Base-by-base conservation (phyloP, 768 basidiomycete genomes). In the Macrolepiota dolichaula region DNA sequence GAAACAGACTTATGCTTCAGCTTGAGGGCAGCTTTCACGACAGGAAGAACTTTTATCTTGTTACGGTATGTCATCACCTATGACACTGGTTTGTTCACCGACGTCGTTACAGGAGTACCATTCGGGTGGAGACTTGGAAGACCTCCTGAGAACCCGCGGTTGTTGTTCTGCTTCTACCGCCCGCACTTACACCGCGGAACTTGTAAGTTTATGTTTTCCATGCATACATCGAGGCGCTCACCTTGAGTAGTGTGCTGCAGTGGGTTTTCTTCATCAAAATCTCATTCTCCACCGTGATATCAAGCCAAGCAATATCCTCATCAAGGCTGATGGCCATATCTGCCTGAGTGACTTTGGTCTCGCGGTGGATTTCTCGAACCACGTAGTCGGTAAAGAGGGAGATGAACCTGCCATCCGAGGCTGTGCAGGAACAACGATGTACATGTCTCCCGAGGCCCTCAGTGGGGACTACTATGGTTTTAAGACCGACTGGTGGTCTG, bases 1-100 rank as follows among this genome's bases (percentile, higher is more conserved):
- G 64, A 9, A 59, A 62, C 36, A 38, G 36, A 11, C 59, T 61
- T 51, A 32, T 65, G 13, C 49, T 67, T 35, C 62, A 67, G 17
- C 22, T 67, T 24, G 60, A 63, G 22, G 66, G 57, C 4, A 67
- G 66, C 57, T 67, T 67, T 35, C 66, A 67, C 38, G 66, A 67
- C 44, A 62, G 49, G 25, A 59, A 63, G 24, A 65, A 67, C 51
- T 67, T 65, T 42, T 67, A 67, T 35, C 46, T 67, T 25, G 40
- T 67, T 32, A 65, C 64, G 24, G 66, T 65, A 47, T 4, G 66
- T 51, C 12, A 4, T 56, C 51, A 19, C 13, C 44, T 12, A 27
- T 49, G 32, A 25, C 13, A 49, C 38, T 32, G 19, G 7, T 4
- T 17, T 22, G 13, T 11, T 11, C 11, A 2, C 27, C 44, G 49